Conservation (phyloP, 495 filamentous ascomycete species). For the Hypoxylon intermedium region DNA sequence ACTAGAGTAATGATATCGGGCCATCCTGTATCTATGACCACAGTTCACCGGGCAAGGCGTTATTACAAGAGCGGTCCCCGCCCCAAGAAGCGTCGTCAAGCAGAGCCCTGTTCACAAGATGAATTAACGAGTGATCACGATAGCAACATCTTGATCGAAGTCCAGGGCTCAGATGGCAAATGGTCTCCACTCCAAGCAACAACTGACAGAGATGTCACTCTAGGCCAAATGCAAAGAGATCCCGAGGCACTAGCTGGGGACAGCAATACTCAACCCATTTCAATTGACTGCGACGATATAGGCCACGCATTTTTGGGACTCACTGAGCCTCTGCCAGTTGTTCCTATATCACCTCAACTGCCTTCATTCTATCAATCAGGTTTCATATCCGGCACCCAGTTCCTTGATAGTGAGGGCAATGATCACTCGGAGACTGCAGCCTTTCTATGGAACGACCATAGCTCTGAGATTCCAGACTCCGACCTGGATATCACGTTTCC, state of each 20-base stretch:
- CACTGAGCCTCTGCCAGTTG: background rate
- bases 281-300: background rate
- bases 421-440: background rate
- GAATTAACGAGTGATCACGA: background rate
- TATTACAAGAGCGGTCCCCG: background rate
- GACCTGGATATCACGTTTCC: background rate
- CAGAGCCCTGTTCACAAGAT: background rate
- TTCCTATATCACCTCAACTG: background rate
- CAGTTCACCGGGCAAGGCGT: slow-evolving; percentile 18
- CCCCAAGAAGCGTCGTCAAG: slow-evolving; percentile 4
- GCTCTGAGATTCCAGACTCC: background rate
- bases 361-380: background rate
- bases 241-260: background rate
- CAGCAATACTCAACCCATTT: background rate
- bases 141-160: slow-evolving; percentile 13
- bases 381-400: background rate
- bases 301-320: no score
- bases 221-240: background rate
- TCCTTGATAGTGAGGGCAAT: background rate
- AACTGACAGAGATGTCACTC: background rate
- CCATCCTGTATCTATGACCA: slow-evolving; percentile 9
- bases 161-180: slow-evolving; percentile 1
- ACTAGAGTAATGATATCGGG: slow-evolving; percentile 29
- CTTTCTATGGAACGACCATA: background rate
- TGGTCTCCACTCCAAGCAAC: slow-evolving; percentile 8